A percentile compares a stretch with the other conserved stretches of the same genome.
These are phyloP conservation scores for Serendipita indica DNA, from an alignment of 768 basidiomycete genomes.

Conservation along the genomic window DNA sequence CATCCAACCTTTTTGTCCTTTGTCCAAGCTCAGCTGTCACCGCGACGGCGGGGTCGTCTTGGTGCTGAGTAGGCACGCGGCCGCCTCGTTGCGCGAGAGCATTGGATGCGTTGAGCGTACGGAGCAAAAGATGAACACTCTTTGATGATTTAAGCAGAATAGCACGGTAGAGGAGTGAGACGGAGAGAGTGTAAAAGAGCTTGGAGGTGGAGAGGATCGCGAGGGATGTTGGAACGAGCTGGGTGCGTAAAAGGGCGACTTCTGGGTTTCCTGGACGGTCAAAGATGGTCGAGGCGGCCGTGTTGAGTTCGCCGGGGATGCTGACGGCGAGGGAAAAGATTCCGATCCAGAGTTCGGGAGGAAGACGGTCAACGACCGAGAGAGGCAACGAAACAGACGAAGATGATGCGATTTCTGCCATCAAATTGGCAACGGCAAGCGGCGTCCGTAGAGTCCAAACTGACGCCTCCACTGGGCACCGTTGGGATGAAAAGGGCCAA, in stretches of 20 bases:
- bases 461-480: too few relatives aligned
- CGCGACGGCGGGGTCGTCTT: background rate
- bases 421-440: too few relatives aligned
- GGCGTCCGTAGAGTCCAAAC: too few relatives aligned
- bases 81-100: too few relatives aligned
- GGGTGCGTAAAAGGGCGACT: background rate
- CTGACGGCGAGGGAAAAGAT: background rate
- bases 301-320: slow-evolving; percentile 1
- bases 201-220: background rate
- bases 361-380: too few relatives aligned
- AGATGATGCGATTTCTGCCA: too few relatives aligned
- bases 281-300: background rate
- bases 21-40: background rate
- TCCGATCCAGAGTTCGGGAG: background rate
- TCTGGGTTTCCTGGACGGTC: background rate
- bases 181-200: background rate
- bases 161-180: background rate
- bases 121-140: background rate
- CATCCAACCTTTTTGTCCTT: background rate
- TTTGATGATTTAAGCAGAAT: background rate
- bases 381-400: background rate
- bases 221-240: background rate
- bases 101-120: background rate
- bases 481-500: too few relatives aligned
- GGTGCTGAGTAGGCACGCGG: too few relatives aligned